phyloP scores from a whole-genome alignment of 352 stramenopile genomes.

The Pythium phragmiticola region DNA sequence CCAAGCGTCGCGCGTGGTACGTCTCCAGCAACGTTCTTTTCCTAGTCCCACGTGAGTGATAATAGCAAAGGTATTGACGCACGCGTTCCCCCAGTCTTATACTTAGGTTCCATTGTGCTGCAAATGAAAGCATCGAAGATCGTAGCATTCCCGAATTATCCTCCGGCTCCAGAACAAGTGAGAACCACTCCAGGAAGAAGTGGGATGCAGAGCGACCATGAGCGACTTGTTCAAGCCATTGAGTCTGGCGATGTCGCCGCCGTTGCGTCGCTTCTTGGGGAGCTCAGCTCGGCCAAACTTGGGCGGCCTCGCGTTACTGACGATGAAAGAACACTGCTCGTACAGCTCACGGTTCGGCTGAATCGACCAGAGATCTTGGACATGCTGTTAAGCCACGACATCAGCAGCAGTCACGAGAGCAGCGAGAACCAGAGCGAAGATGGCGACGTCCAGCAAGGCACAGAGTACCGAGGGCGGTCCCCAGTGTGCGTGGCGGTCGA shows the following conservation, averaged over 20 bases:
- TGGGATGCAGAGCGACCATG: not conserved
- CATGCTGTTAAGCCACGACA: slow-evolving; percentile 13
- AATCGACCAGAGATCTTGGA: slow-evolving; percentile 27
- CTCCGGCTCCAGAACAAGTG: not conserved
- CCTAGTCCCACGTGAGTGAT: not conserved
- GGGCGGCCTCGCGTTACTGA: not conserved
- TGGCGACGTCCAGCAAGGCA: not conserved
- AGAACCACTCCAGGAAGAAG: not conserved
- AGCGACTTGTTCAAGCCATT: not conserved
- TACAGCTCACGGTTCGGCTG: slow-evolving; percentile 28
- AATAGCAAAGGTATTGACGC: not conserved
- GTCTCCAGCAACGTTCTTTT: not conserved
- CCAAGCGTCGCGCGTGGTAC: not conserved
- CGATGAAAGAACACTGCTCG: slow-evolving; percentile 24
- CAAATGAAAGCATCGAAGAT: not conserved
- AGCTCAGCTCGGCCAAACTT: not conserved
- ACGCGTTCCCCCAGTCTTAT: not conserved
- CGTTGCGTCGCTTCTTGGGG: not conserved
- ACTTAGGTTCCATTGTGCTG: not conserved
- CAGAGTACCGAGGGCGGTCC: slow-evolving; percentile 7
- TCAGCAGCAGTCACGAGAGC: not conserved
- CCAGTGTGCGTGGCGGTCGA: slow-evolving; percentile 21
- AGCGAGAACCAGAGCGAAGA: slow-evolving; percentile 2
- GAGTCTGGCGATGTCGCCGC: not conserved
- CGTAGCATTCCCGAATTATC: not conserved